Evolutionary conservation across 257 asterid species (phyloP).

Genomic region (Solanum commersonii): DNA sequence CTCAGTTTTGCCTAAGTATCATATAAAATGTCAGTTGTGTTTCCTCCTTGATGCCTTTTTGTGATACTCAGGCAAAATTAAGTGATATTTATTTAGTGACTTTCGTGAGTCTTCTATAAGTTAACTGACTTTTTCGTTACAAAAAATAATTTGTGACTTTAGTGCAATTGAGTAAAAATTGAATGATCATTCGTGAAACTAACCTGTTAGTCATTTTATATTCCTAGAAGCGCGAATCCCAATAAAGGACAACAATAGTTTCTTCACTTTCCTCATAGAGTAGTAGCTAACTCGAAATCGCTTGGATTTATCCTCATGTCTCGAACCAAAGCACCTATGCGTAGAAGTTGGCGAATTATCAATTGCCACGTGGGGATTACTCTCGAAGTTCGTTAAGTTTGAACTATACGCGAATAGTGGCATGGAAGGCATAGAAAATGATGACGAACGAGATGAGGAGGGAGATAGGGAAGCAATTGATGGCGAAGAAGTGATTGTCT

Average conservation of each 20-base stretch:
- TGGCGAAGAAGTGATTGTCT: background rate
- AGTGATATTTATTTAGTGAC: background rate
- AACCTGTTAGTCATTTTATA: background rate
- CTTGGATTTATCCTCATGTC: conserved; percentile 1
- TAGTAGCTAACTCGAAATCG: conserved; percentile 9
- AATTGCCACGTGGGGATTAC: background rate
- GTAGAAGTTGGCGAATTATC: conserved; percentile 23
- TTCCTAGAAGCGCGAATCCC: background rate
- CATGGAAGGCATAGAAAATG: conserved; percentile 27
- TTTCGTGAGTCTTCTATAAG: background rate
- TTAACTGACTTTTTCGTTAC: background rate
- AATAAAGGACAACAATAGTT: conserved; percentile 21
- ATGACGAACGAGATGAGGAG: conserved; percentile 14
- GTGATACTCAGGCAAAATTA: background rate
- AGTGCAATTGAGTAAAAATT: background rate
- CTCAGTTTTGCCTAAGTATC: background rate
- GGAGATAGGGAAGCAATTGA: conserved; percentile 5
- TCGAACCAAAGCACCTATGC: conserved; percentile 17
- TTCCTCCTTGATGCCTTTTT: background rate
- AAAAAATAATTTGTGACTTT: background rate
- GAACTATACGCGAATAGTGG: conserved; percentile 4
- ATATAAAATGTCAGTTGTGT: background rate
- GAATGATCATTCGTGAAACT: background rate
- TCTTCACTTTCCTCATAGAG: conserved; percentile 34
- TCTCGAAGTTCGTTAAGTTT: background rate